Evolutionary conservation across 148 eudicot species (phyloP), one percentile per base, ranked within the genome.

Genomic region (Camellia lanceoleosa): DNA sequence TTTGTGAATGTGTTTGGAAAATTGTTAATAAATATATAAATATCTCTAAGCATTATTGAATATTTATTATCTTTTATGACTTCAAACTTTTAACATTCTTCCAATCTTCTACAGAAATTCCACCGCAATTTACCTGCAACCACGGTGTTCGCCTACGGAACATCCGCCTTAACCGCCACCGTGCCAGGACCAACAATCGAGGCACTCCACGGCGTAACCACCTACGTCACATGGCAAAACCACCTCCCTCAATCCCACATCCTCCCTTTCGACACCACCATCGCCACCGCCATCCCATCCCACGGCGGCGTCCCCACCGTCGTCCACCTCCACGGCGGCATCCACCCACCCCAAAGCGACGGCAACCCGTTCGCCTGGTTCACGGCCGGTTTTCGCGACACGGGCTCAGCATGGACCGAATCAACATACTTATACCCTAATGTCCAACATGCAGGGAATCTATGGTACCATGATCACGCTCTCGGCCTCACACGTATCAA

Each of bases 401-500:
- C 49, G 18, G 78, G 78, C 3, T 60, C 78, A 7, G 5, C 46
- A 2, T 75, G 67, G 67, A 8, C 66, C 47, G 49, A 59, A 6
- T 11, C 10, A 3, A 38, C 73, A 0, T 69, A 69, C 54, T 3
- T 3, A 1, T 75, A 75, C 52, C 65, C 65, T 0, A 75, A 75
- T 42, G 66, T 23, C 8, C 78, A 75, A 13, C 82, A 80, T 15
- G 47, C 71, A 0, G 77, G 82, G 10, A 72, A 44, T 19, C 20
- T 80, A 2, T 71, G 82, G 82, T 80, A 80, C 82, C 82, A 80
- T 15, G 82, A 80, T 62, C 82, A 80, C 41, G 71, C 82, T n/a
- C 70, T 80, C 2, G 82, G 82, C 7, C 62, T 80, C 7, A 80
- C 82, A 0, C 68, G 77, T 3, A 7, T 72, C 75, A 80, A 80